Base-by-base conservation (phyloP, 768 basidiomycete species). In the Suillus bovinus region DNA sequence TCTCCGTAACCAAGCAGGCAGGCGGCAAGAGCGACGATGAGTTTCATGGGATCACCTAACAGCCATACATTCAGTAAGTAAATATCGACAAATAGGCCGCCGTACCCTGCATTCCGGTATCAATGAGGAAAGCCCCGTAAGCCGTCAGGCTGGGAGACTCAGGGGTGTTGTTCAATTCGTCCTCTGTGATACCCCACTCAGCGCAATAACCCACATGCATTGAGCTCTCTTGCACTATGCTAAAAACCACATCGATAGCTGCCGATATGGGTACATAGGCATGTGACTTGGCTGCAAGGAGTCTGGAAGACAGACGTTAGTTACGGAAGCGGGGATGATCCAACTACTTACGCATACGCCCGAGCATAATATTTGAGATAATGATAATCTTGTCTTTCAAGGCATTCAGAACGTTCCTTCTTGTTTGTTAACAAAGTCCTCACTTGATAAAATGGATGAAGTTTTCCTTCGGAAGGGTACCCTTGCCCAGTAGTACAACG, bases 1-100 rank as follows among this genome's bases (percentile, higher is more conserved):
- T 96, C 92, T 13, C 95, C 95, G 70, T 97, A 98, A 3, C 95
- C 96, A 0, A 96, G 77, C 10, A 96, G 79, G 71, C 96, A 98
- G 9, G 92, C 88, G 11, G 90, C 86, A 1, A 95, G 81, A 0
- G 92, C 90, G 77, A 97, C 87, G n/a, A 89, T 70, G 6, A 96
- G 77, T 63, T 84, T 88, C 39, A 84, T 82, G 5, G 83, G 72
- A 69, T 95, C 93, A 0, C 93, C 92, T 85, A 61, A 27, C 22
- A 44, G 44, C 14, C 20, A 56, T 29, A 34, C 5, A 46, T 47
- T 41, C 22, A 36, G 22, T 34, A 42, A 66, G 31, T 4, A 17
- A 59, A 34, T 9, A 60, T n/a, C 8, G 39, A 39, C 17, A 39
- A 13, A 36, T 42, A 53, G 22, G 16, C 11, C 33, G 13, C 27